Base-by-base conservation (phyloP, 495 filamentous ascomycete species). In the Talaromyces stipitatus region DNA sequence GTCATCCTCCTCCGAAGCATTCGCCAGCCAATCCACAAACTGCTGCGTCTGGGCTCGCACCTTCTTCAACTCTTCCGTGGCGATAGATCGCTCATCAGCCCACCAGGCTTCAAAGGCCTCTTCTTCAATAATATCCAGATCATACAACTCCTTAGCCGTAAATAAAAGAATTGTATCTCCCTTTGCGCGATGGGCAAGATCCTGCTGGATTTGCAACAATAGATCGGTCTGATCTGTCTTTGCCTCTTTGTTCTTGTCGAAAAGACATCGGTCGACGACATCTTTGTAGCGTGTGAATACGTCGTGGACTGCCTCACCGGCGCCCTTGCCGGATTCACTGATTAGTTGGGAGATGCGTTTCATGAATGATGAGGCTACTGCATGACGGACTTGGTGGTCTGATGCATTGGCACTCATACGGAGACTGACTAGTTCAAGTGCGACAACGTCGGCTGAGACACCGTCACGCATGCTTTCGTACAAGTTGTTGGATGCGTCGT, bases 91-190 rank as follows among this genome's bases (percentile, higher is more conserved):
- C 58, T 76, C 75, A 69, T 94, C 83, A 18, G 74, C 79, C 92
- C 92, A 97, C 94, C 94, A 98, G 57, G 82, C 80, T 65, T 91
- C 73, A 45, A 94, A 86, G 0, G 86, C 91, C 36, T 96, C 92
- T 67, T 95, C 89, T 66, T 96, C 91, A 1, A 97, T 68, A 6
- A 97, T 77, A 60, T 97, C 94, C 54, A 87, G 68, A 56, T 87
- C 84, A 67, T 95, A 95, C 55, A 96, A 73, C 67, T 88, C 84
- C 74, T 92, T 91, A 28, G 86, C 77, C 58, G 88, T 75, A 43
- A 85, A 87, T 6, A 92, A 75, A 2, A 97, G 74, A 2, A 96
- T 75, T 10, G 77, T 82, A 20, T 86, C 87, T 6, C 81, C 78
- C 63, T 79, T 83, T 29, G 66, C 68, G 41, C 80, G 77, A 54